These are phyloP conservation scores for Oxytropis ochrocephala DNA, from an alignment of 306 rosid species.

Conservation along the genomic window DNA sequence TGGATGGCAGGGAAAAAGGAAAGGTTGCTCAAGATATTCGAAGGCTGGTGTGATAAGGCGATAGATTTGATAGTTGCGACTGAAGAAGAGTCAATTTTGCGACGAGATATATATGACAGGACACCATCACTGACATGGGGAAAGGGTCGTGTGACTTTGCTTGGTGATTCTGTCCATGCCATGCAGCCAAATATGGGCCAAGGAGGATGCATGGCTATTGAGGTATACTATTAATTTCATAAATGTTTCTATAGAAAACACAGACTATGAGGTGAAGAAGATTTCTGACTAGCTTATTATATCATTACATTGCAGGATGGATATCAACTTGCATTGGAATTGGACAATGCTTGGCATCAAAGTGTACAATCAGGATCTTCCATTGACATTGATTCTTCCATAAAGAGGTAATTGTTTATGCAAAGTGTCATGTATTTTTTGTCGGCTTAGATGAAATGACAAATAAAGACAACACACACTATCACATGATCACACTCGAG, in stretches of 20 bases:
- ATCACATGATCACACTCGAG: too few species aligned
- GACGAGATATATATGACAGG: slow-evolving; percentile 90
- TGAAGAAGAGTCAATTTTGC: slow-evolving; percentile 77
- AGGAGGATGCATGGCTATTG: slow-evolving; percentile 99
- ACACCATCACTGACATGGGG: slow-evolving; percentile 83
- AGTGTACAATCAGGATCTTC: slow-evolving; percentile 54
- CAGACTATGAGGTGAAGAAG: not conserved
- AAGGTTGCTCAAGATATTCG: slow-evolving; percentile 67
- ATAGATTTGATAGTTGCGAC: slow-evolving; percentile 74
- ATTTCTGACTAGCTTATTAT: slow-evolving; percentile 11
- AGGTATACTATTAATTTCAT: slow-evolving; percentile 26
- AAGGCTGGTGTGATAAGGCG: slow-evolving; percentile 92
- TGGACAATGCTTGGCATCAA: slow-evolving; percentile 58
- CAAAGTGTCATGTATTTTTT: too few species aligned
- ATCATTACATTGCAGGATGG: slow-evolving; percentile 58
- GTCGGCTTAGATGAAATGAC: too few species aligned
- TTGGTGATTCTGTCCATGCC: slow-evolving; percentile 97
- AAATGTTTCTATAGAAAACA: not conserved
- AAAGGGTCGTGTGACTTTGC: slow-evolving; percentile 83
- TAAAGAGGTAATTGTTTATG: slow-evolving; percentile 44
- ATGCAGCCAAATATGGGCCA: slow-evolving; percentile 99
- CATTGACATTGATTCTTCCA: slow-evolving; percentile 52
- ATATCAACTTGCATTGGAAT: slow-evolving; percentile 86
- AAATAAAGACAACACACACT: too few species aligned
- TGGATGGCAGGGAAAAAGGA: slow-evolving; percentile 65